phyloP scores from a whole-genome alignment of 1,139 yeast genomes.

The Nakaseomyces sp. region DNA sequence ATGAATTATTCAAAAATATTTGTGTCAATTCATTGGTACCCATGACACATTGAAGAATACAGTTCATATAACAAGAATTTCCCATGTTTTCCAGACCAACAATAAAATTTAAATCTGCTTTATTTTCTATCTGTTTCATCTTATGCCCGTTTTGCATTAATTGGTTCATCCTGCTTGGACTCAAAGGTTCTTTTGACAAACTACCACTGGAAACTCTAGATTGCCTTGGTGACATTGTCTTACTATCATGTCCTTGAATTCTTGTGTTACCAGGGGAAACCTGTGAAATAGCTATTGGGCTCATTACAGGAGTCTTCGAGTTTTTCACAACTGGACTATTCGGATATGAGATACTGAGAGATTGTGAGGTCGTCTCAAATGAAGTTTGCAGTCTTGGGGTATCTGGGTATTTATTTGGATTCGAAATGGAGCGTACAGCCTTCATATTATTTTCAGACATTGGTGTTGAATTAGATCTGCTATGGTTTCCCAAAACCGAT shows the following conservation, averaged over 20 bases:
- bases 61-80: slow-evolving; percentile 90
- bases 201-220: not conserved
- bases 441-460: not conserved
- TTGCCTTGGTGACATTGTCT: not conserved
- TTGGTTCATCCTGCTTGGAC: slow-evolving; percentile 1
- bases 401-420: not conserved
- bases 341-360: not conserved
- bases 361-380: not conserved
- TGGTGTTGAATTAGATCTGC: slow-evolving; percentile 2
- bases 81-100: slow-evolving; percentile 76
- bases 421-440: not conserved
- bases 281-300: not conserved
- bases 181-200: not conserved
- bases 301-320: not conserved
- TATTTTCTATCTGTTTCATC: slow-evolving; percentile 7
- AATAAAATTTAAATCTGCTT: slow-evolving; percentile 28
- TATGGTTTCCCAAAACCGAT: not conserved
- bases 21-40: slow-evolving; percentile 42
- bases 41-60: slow-evolving; percentile 73
- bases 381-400: not conserved
- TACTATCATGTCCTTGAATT: not conserved
- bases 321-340: slow-evolving; percentile 1
- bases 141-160: not conserved
- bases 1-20: slow-evolving; percentile 48
- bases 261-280: not conserved